Conservation (phyloP, 164 flowering plant species). For the Paratinospora sagittata region DNA sequence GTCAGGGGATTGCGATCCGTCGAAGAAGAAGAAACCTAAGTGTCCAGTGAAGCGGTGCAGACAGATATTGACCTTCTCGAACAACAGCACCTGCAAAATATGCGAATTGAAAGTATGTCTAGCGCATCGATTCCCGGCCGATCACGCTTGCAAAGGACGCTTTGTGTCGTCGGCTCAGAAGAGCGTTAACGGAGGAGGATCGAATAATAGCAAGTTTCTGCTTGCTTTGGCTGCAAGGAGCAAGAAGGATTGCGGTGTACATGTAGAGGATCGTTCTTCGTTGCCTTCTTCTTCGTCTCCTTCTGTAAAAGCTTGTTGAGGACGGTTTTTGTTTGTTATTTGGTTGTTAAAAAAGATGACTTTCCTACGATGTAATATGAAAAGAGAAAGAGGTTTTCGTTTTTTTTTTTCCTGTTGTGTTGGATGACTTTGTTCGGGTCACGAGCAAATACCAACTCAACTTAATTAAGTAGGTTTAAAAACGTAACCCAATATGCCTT, state of each 20-base stretch:
- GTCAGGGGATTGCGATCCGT: conserved; percentile 73
- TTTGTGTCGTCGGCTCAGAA: conserved; percentile 1
- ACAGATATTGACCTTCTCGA: conserved; percentile 63
- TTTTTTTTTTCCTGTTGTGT: too few species aligned
- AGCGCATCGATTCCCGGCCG: conserved; percentile 74
- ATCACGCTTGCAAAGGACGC: conserved; percentile 46
- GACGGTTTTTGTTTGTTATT: too few species aligned
- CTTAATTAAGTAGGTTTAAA: too few species aligned
- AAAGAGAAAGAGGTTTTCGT: too few species aligned
- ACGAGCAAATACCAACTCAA: too few species aligned
- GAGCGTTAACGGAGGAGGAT: neutral
- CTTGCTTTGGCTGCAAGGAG: conserved; percentile 52
- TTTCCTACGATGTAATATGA: too few species aligned
- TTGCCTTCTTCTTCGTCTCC: neutral
- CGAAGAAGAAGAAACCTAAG: conserved; percentile 63
- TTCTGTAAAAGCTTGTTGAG: conserved; percentile 46
- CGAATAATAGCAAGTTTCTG: conserved; percentile 39
- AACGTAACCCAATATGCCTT: too few species aligned
- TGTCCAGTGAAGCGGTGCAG: conserved; percentile 72
- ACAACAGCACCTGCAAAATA: conserved; percentile 52
- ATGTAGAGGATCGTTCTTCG: conserved; percentile 4
- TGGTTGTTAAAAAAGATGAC: too few species aligned
- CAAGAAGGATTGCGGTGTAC: conserved; percentile 37
- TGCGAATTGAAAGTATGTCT: conserved; percentile 67
- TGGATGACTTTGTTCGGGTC: too few species aligned